A percentile compares a stretch with the other conserved stretches of the same genome.
Evolutionary conservation across 306 rosid genomes (phyloP).

Genomic region (Amphicarpaea edgeworthii): DNA sequence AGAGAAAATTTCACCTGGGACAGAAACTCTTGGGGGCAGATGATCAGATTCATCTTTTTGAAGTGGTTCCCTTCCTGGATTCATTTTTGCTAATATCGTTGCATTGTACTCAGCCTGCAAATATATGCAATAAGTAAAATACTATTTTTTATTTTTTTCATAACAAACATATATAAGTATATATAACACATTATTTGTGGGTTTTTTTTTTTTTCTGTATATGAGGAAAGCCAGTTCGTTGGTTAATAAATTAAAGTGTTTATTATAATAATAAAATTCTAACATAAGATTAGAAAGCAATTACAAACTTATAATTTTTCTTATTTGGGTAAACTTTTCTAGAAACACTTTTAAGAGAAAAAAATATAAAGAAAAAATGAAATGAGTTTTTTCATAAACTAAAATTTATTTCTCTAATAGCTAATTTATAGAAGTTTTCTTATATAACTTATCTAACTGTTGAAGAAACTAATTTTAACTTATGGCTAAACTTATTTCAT

Average conservation of each 20-base stretch:
- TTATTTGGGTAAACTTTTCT: no score
- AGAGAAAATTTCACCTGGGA: neutral
- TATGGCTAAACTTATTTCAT: no score
- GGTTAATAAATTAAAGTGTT: neutral
- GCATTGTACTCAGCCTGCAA: conserved; percentile 31
- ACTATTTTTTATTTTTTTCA: neutral
- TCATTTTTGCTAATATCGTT: conserved; percentile 3
- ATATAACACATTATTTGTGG: neutral
- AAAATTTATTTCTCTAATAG: no score
- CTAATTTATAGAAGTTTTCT: no score
- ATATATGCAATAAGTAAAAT: neutral
- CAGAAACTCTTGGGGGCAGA: neutral
- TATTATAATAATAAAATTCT: neutral
- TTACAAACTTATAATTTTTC: neutral
- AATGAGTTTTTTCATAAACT: no score
- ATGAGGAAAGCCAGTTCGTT: no score
- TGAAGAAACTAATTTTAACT: no score
- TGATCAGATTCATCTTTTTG: neutral
- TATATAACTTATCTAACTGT: no score
- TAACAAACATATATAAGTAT: neutral
- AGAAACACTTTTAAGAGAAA: no score
- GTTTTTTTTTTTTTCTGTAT: neutral
- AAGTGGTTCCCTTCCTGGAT: neutral
- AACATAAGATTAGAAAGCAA: neutral
- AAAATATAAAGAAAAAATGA: no score